phyloP scores from a whole-genome alignment of 108 stramenopile genomes.

The Stephanodiscus minutulus region DNA sequence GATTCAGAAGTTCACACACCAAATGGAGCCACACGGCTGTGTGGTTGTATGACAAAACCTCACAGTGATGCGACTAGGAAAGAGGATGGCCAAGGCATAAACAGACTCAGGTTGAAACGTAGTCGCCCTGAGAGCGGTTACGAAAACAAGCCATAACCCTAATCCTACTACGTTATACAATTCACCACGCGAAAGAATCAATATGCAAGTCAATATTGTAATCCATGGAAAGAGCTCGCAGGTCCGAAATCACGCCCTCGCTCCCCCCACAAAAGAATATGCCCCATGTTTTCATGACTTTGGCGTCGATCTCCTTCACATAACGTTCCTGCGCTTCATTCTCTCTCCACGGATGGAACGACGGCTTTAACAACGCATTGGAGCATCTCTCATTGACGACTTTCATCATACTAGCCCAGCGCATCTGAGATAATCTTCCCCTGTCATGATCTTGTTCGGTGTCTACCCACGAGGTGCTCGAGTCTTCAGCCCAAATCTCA shows the following conservation, averaged over 20 bases:
- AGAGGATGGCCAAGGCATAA: no score
- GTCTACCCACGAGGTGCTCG: no score
- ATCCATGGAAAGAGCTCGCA: constrained; percentile 39
- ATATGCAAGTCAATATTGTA: constrained; percentile 43
- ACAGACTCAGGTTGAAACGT: no score
- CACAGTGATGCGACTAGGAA: no score
- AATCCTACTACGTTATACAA: no score
- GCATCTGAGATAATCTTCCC: neutral
- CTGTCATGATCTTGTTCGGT: no score
- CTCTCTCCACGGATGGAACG: constrained; percentile 43
- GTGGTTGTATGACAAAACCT: no score
- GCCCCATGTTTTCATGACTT: constrained; percentile 39
- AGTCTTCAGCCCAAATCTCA: no score
- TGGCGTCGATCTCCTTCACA: constrained; percentile 21
- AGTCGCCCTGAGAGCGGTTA: no score
- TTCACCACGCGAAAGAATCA: constrained; percentile 49
- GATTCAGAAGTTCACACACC: no score
- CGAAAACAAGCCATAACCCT: no score
- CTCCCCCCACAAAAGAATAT: constrained; percentile 53
- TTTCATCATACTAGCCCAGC: constrained; percentile 15
- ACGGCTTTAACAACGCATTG: constrained; percentile 7
- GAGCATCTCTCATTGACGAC: neutral
- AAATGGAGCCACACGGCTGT: no score
- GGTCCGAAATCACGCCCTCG: constrained; percentile 18
- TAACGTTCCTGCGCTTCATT: constrained; percentile 13